phyloP scores from a whole-genome alignment of 1,284 basidiomycete genomes.

The Anthracocystis setariae region DNA sequence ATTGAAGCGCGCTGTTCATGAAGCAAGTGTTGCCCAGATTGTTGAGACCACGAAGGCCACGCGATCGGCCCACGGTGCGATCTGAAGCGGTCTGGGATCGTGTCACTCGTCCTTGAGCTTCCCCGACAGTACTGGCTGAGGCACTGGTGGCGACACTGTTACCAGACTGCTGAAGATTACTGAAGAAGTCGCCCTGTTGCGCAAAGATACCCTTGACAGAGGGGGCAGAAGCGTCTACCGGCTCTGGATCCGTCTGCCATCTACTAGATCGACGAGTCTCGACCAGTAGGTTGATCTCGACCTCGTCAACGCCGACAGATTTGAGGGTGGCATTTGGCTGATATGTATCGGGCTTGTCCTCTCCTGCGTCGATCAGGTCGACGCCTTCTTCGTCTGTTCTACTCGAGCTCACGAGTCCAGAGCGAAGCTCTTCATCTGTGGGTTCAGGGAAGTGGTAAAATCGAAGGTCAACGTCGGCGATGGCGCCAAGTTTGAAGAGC shows the following conservation, averaged over 20 bases:
- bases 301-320: slow-evolving; percentile 60
- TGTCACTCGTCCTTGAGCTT: slow-evolving; percentile 50
- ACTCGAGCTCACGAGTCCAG: slow-evolving; percentile 18
- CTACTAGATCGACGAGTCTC: slow-evolving; percentile 56
- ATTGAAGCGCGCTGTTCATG: slow-evolving; percentile 97
- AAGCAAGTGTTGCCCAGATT: slow-evolving; percentile 95
- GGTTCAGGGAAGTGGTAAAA: slow-evolving; percentile 47
- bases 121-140: slow-evolving; percentile 6
- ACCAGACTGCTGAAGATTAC: slow-evolving; percentile 35
- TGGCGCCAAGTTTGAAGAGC: slow-evolving; percentile 29
- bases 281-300: slow-evolving; percentile 60
- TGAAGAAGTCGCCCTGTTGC: slow-evolving; percentile 52
- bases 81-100: slow-evolving; percentile 49
- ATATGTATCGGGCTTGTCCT: slow-evolving; percentile 54
- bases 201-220: slow-evolving; percentile 50
- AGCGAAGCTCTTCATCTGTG: slow-evolving; percentile 21
- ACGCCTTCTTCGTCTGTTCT: slow-evolving; percentile 40
- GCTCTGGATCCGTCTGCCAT: slow-evolving; percentile 58
- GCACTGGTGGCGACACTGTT: slow-evolving; percentile 11
- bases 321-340: slow-evolving; percentile 33
- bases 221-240: slow-evolving; percentile 12
- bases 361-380: slow-evolving; percentile 52
- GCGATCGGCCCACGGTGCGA: slow-evolving; percentile 52
- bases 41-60: slow-evolving; percentile 83
- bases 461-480: slow-evolving; percentile 46